Evolutionary conservation across 306 rosid species (phyloP).

Genomic region (Trifolium subterraneum): DNA sequence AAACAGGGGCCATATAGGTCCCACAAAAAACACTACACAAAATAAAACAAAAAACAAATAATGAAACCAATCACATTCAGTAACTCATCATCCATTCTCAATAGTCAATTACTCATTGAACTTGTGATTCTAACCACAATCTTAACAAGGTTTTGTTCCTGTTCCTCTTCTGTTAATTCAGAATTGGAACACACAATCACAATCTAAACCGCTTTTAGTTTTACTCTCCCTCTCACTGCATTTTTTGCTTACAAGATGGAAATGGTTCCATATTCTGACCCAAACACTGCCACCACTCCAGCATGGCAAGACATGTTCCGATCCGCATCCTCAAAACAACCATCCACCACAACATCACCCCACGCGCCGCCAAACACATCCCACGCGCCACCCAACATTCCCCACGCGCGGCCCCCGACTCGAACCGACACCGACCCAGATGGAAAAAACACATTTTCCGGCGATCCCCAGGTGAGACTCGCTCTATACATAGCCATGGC

Average conservation of each 20-base stretch:
- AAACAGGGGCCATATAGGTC: not conserved
- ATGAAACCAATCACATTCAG: not conserved
- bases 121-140: conserved; percentile 2
- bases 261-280: conserved; percentile 70
- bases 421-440: conserved; percentile 44
- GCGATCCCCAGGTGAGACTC: conserved; percentile 88
- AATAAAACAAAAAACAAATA: not conserved
- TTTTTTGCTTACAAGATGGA: conserved; percentile 59
- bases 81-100: conserved; percentile 15
- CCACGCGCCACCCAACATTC: not conserved
- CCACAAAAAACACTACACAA: not conserved
- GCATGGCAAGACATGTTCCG: conserved; percentile 99
- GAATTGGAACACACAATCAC: conserved; percentile 7
- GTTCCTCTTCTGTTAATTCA: conserved; percentile 33
- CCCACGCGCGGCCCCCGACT: conserved; percentile 37
- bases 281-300: conserved; percentile 56
- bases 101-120: conserved; percentile 24
- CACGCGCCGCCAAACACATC: conserved; percentile 32
- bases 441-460: conserved; percentile 50
- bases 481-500: conserved; percentile 96
- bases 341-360: conserved; percentile 43
- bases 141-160: not conserved
- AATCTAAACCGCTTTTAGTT: not conserved
- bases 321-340: conserved; percentile 69
- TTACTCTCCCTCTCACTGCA: conserved; percentile 12